Evolutionary conservation across 345 rosid genomes (phyloP).

Genomic region (Triadica sebifera): DNA sequence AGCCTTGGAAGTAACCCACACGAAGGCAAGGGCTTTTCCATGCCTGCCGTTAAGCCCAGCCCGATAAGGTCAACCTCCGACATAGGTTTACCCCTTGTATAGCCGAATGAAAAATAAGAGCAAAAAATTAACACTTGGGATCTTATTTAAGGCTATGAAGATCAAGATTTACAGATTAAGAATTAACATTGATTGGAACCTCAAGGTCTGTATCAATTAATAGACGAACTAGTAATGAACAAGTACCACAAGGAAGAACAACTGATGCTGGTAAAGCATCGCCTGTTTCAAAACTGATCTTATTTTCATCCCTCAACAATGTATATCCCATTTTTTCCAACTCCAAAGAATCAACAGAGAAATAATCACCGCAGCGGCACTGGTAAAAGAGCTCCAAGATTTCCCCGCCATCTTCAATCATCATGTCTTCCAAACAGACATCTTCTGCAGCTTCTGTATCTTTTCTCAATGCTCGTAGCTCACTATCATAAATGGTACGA

Average conservation of each 20-base stretch:
- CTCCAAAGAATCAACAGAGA: slow-evolving; percentile 66
- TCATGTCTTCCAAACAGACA: slow-evolving; percentile 65
- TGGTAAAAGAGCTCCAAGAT: slow-evolving; percentile 50
- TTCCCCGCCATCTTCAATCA: slow-evolving; percentile 46
- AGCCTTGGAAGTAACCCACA: no score
- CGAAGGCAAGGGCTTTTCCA: no score
- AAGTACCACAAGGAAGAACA: slow-evolving; percentile 84
- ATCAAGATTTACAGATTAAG: slow-evolving; percentile 10
- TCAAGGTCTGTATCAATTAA: slow-evolving; percentile 41
- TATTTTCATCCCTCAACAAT: slow-evolving; percentile 42
- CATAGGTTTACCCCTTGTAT: no score
- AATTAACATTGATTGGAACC: slow-evolving; percentile 20
- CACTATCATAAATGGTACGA: no score
- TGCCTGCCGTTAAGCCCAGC: no score
- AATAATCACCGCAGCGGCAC: slow-evolving; percentile 82
- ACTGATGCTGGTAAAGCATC: slow-evolving; percentile 58
- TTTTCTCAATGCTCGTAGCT: slow-evolving; percentile 48
- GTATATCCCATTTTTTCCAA: slow-evolving; percentile 64
- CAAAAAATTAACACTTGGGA: no score
- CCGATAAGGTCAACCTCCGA: no score
- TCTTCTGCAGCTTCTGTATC: slow-evolving; percentile 56
- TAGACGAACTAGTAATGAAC: slow-evolving; percentile 64
- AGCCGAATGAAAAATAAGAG: no score
- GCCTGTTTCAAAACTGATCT: slow-evolving; percentile 31
- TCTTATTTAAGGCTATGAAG: neutral